Base-by-base conservation (phyloP, 371 early-diverging fungal genomes). In the Dinochytrium kinnereticum region DNA sequence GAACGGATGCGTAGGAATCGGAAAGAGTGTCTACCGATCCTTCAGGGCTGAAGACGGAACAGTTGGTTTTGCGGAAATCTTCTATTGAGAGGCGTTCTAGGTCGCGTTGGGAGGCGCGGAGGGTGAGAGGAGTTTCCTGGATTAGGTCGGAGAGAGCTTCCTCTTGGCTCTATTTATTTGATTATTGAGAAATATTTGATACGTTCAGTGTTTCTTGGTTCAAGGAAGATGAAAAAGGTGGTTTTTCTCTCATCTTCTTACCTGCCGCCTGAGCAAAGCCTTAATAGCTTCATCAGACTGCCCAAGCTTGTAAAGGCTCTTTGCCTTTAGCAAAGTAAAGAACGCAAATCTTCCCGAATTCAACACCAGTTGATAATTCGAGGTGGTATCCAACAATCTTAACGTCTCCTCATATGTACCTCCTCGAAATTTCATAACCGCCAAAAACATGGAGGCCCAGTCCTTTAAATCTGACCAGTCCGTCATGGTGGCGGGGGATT, bases 381-480 rank as follows among this genome's bases (percentile, higher is more conserved):
- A 38, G 10, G 66, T 70, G 21, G 21, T 65, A 50, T 74, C 76
- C 39, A 71, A 51, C 26, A 76, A 10, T 34, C 53, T 28, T 28
- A 76, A 34, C 1, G 76, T 59, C 30, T 75, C 71, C 3, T 71
- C 61, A 38, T 51, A 74, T 5, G 59, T 13, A 5, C 38, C 53
- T 21, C 39, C 36, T 2, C 75, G 69, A 51, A 64, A 74, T 3
- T 26, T n/a, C 75, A 70, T 64, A 10, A 74, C 66, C n/a, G 75
- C 75, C n/a, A 74, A 61, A 49, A 74, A 74, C 33, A 74, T 61
- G 30, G 28, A 30, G 26, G 55, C 64, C 75, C 75, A 74, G 55
- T 74, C 75, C 36, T 74, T 74, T 17, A 74, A 59, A 21, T 74
- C 75, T 0, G 19, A 7, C 75, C 75, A 74, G 28, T 74, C 75